phyloP scores from a whole-genome alignment of 768 basidiomycete genomes.

The Suillus alpinus region DNA sequence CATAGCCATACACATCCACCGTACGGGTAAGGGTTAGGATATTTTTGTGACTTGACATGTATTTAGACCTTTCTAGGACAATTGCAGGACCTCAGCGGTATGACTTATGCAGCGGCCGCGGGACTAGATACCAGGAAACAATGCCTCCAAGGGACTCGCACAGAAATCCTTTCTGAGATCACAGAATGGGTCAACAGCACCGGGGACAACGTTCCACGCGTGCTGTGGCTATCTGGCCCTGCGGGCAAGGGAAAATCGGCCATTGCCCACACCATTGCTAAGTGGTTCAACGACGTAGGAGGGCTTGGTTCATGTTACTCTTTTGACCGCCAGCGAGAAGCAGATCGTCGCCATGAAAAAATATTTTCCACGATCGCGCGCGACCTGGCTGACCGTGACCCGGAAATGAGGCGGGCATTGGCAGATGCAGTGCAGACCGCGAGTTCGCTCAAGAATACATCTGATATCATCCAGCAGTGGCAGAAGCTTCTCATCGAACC shows the following conservation, averaged over 20 bases:
- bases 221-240: no score
- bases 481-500: not conserved
- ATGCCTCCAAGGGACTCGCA: no score
- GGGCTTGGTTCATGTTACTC: slow-evolving; percentile 13
- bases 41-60: not conserved
- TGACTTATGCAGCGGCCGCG: no score
- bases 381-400: slow-evolving; percentile 10
- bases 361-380: slow-evolving; percentile 19
- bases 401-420: not conserved
- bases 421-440: not conserved
- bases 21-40: not conserved
- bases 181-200: no score
- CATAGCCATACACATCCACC: not conserved
- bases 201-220: no score
- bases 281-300: no score
- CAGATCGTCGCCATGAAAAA: no score
- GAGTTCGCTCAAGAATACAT: not conserved
- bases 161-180: no score
- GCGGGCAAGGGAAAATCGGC: no score
- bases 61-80: not conserved
- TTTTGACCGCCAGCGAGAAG: no score
- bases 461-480: not conserved
- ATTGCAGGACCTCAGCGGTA: not conserved
- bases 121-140: no score
- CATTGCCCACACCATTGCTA: slow-evolving; percentile 6